Conservation (phyloP, 306 rosid genomes). For the Cucumis sativus region DNA sequence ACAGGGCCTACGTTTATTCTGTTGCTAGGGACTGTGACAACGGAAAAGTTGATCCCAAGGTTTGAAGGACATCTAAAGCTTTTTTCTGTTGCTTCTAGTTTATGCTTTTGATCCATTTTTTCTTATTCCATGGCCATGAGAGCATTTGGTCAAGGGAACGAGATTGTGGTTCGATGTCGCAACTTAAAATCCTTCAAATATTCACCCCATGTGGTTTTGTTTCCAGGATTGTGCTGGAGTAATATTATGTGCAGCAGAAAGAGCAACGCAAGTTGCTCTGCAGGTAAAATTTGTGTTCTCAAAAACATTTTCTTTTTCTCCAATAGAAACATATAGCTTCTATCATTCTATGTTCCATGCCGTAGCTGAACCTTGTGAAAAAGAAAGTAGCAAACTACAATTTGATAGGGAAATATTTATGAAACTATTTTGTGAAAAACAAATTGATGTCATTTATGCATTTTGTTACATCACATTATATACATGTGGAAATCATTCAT, state of each 20-base stretch:
- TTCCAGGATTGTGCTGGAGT: slow-evolving; percentile 96
- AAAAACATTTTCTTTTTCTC: not conserved
- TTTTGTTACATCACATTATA: not conserved
- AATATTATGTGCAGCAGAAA: slow-evolving; percentile 74
- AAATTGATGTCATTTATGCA: too few relatives aligned
- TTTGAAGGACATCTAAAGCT: slow-evolving; percentile 7
- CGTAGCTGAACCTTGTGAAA: not conserved
- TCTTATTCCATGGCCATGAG: not conserved
- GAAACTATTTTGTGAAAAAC: not conserved
- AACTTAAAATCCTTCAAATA: not conserved
- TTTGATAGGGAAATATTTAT: not conserved
- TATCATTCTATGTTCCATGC: not conserved
- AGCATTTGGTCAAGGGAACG: not conserved
- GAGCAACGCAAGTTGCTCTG: slow-evolving; percentile 92
- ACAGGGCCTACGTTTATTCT: slow-evolving; percentile 86
- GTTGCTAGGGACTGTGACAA: slow-evolving; percentile 95
- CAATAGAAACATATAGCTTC: not conserved
- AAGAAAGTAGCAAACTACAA: not conserved
- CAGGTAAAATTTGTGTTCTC: slow-evolving; percentile 7
- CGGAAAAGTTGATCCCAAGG: slow-evolving; percentile 74
- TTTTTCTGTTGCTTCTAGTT: not conserved
- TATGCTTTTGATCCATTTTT: not conserved
- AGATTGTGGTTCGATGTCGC: not conserved
- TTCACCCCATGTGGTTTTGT: slow-evolving; percentile 10
- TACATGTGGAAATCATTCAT: not conserved